Percentiles rank a stretch among this genome's conserved stretches.
Conservation (phyloP, 345 rosid genomes). For the Citrus sinensis region DVS_A1.0 CM039165.1:37558001-37558500, state of each 20-base stretch:
- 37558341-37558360: neutral
- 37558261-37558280: constrained; percentile 8
- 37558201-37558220: constrained; percentile 45
- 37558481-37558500: constrained; percentile 26
- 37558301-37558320: constrained; percentile 10
- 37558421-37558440: constrained; percentile 53
- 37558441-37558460: constrained; percentile 53
- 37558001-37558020: neutral
- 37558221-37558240: constrained; percentile 31
- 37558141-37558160: constrained; percentile 57
- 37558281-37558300: neutral
- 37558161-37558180: constrained; percentile 36
- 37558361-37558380: constrained; percentile 38
- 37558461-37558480: constrained; percentile 47
- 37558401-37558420: constrained; percentile 37
- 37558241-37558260: constrained; percentile 20
- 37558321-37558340: neutral
- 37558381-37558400: constrained; percentile 45
- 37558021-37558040: constrained; percentile 23
- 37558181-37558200: constrained; percentile 48
- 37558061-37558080: constrained; percentile 59
- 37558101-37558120: constrained; percentile 61
- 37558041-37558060: constrained; percentile 20
- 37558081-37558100: constrained; percentile 49
- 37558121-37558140: constrained; percentile 49